These are phyloP conservation scores for Trichosanthes cucumerina DNA, from an alignment of 306 rosid species.

Conservation along the genomic window DNA sequence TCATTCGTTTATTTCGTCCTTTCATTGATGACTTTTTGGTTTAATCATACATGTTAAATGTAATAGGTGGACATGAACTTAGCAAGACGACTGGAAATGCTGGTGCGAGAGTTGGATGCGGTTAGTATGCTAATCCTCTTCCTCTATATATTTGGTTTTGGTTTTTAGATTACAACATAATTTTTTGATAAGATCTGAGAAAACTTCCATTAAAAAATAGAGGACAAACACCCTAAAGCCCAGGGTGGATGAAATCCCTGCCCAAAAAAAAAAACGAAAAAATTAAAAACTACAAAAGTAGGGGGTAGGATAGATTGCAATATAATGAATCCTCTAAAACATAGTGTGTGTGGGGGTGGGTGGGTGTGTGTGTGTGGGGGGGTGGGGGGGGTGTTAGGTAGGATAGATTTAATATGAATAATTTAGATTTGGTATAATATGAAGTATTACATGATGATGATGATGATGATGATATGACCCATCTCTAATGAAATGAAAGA, in stretches of 20 bases:
- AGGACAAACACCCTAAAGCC: too few relatives aligned
- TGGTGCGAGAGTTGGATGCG: conserved; percentile 65
- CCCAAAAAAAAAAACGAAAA: too few relatives aligned
- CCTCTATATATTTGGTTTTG: neutral
- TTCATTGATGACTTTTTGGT: neutral
- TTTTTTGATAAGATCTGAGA: too few relatives aligned
- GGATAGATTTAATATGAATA: neutral
- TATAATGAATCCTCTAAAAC: neutral
- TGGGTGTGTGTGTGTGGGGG: too few relatives aligned
- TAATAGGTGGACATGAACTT: conserved; percentile 59
- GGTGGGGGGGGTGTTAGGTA: neutral
- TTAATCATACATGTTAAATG: neutral
- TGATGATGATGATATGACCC: neutral
- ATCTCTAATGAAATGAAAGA: neutral
- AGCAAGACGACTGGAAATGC: conserved; percentile 68
- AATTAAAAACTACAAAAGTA: too few relatives aligned
- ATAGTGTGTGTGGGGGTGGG: too few relatives aligned
- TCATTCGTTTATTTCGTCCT: neutral
- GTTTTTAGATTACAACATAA: neutral
- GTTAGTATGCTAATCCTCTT: conserved; percentile 21
- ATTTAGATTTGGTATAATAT: neutral
- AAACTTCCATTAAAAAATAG: too few relatives aligned
- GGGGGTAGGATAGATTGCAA: neutral
- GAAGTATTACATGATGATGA: neutral
- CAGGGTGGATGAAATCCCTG: too few relatives aligned